Evolutionary conservation across 2,329 filamentous ascomycete genomes (phyloP), one percentile per base, ranked within the genome.

Genomic region (Epichloe typhina): DNA sequence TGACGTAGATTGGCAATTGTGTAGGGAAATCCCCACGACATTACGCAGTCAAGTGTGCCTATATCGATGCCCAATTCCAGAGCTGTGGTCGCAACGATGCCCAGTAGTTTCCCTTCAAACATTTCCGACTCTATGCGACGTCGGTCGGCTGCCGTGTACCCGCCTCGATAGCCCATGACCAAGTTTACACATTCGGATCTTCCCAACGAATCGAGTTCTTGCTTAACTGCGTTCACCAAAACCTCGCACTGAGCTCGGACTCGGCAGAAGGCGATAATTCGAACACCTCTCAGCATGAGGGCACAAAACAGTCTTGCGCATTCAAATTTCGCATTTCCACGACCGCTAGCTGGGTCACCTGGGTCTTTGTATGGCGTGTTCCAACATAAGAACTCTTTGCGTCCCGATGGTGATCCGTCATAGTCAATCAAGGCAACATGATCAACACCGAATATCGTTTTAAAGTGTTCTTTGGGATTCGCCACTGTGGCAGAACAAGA

Each of bases 311-410:
- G 70, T 42, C 86, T 82, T 1, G 93, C 88, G n/a, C 88, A 86
- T 67, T 98, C 91, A 4, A 80, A 77, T 64, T 94, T 81, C 3
- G 84, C 83, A 63, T 88, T 88, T 13, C 87, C 88, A 52, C 93
- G 80, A 1, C 93, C 91, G 59, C 88, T 95, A 0, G 85, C 81
- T 8, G 89, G 86, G 65, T 97, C 91, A 1, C 76, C 78, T 0
- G 91, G 88, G 58, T 96, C 91, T 64, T 89, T 94, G 66, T 82
- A 95, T 0, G 93, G 93, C 0, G 91, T 96, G 59, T 98, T 97
- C 93, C 93, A 98, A 66, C 90, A 97, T 6, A 98, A 63, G 52
- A 97, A 97, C 61, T 97, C 91, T 63, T 97, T 97, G 21, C 88
- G 77, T 0, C 91, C 68, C 5, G 88, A 88, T 0, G 93, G 93